Base-by-base conservation (phyloP, 1,139 yeast species). In the Geotrichum bryndzae region DNA sequence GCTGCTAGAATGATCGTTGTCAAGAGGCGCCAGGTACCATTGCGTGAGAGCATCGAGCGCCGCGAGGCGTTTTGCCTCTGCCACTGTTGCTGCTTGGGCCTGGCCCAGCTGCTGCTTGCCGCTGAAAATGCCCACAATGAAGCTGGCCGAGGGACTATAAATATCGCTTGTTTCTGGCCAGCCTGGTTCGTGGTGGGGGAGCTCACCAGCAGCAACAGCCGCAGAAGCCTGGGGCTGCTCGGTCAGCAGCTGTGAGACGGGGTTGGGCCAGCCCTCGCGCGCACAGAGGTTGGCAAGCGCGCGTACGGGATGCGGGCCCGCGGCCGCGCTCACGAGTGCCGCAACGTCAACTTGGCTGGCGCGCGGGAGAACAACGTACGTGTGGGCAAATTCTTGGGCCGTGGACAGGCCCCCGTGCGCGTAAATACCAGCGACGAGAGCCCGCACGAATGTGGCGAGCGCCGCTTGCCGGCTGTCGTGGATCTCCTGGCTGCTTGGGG, bases 11-110 rank as follows among this genome's bases (percentile, higher is more conserved):
- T 3, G 31, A 27, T 27, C 6, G 6, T 27, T 27, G 31, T 27
- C 31, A 27, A 27, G 6, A 6, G 46, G 46, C 75, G 92, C 94
- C 29, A 54, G 29, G 77, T 94, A 94, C 86, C 96, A 94, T 64
- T 90, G 84, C 81, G 90, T 86, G 73, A 94, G 83, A 33, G 98
- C 94, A 74, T 88, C 88, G 56, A 91, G 95, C 58, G 91, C 90
- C 41, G 97, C 95, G 74, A 97, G 84, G 48, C 91, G 88, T 75
- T 91, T 89, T 54, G 98, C 97, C 77, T 94, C 99, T 67, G 83
- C 84, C 68, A 94, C 79, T 54, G 96, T 88, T 15, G 95, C 80
- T 56, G 98, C 99, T 70, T 88, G 91, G 54, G 97, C 97, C 76
- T 94, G 97, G 59, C 98, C 97, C 63, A 94, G 80, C 75, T 90